phyloP scores from a whole-genome alignment of 2,329 filamentous ascomycete species.

The Aspergillus costaricaensis region DNA sequence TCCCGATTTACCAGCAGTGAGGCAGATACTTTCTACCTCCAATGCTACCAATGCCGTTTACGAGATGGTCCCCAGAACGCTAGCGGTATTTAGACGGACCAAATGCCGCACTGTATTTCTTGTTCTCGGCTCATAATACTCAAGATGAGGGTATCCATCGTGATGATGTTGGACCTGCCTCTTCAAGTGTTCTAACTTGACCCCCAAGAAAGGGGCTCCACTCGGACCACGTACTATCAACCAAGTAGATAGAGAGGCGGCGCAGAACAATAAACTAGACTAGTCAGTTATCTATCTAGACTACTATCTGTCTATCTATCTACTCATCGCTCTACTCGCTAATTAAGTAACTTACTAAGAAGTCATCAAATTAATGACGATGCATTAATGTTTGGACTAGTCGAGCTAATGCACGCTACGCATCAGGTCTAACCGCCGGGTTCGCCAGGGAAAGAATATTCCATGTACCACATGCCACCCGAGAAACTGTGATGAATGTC shows the following conservation, averaged over 20 bases:
- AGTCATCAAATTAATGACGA: neutral
- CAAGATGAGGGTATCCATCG: neutral
- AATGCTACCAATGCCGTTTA: neutral
- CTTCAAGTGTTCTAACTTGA: neutral
- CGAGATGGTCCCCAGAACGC: neutral
- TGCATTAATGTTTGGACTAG: conserved; percentile 4
- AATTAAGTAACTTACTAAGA: neutral
- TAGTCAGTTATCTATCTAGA: neutral
- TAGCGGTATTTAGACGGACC: too few species aligned
- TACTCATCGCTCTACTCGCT: neutral
- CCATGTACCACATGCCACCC: neutral
- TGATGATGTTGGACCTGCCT: neutral
- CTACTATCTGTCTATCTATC: neutral
- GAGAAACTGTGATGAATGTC: too few species aligned
- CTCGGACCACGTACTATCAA: neutral
- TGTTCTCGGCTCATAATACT: too few species aligned
- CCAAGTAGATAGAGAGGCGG: neutral
- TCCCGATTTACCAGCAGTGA: neutral
- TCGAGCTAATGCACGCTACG: neutral
- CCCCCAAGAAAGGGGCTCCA: neutral
- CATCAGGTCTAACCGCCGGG: neutral
- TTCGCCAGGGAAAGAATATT: neutral
- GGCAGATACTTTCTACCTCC: neutral
- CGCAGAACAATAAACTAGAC: neutral
- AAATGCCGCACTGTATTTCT: too few species aligned